Evolutionary conservation across 2,329 filamentous ascomycete species (phyloP), one percentile per base, ranked within the genome.

Genomic region (Trichoderma cornu-damae): DNA sequence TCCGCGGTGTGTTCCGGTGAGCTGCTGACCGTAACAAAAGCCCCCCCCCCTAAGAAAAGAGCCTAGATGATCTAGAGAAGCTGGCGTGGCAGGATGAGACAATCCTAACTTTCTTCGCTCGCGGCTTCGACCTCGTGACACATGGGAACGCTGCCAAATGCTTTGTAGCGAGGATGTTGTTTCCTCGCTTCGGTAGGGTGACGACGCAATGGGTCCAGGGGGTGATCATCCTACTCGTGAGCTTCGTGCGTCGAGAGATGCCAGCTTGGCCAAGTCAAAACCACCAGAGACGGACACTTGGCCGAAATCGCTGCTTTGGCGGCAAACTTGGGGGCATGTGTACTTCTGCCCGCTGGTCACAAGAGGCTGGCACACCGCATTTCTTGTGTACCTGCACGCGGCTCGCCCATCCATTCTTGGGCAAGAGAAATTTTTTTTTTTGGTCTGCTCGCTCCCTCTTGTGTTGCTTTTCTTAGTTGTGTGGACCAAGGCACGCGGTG

Each of bases 321-420:
- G 14, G 30, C 40, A 35, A n/a, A 35, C 38, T 54, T 54, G 51
- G 30, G 40, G 30, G 40, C 51, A 44, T 37, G 51, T 30, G 38
- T 46, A 28, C n/a, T n/a, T n/a, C n/a, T n/a, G n/a, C 40, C n/a
- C 8, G 51, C 37, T 46, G 32, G 40, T 11, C 40, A 37, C n/a
- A 54, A 54, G 51, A 44, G 14, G 40, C 46, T 20, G 28, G 51
- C 51, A 54, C 51, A 54, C 51, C 51, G 51, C 51, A 54, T 46
- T 26, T 46, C 40, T 28, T 22, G 49, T 43, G 26, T 49, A 14
- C 22, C 22, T 20, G 32, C 11, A 7, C 11, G 14, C 16, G 16
- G 34, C 35, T 43, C 30, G 14, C 38, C 22, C 30, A 37, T 54
- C 50, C 50, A 35, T 35, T 20, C 26, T 28, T 43, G 22, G 14